Evolutionary conservation across 768 basidiomycete genomes (phyloP).

Genomic region (Phlebiopsis flavidoalba): DNA sequence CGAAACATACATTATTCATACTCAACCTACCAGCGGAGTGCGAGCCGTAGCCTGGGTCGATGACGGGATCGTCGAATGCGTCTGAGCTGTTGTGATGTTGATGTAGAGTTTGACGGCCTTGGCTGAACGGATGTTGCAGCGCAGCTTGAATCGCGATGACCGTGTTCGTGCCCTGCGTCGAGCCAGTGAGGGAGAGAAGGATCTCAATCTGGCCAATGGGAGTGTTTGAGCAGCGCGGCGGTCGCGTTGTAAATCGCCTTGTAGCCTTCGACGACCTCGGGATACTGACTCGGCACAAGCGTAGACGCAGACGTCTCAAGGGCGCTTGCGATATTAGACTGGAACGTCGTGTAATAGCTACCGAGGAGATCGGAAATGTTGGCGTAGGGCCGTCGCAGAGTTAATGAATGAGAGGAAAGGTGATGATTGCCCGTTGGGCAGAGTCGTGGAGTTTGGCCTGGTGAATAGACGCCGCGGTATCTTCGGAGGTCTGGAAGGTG

Average conservation of each 20-base stretch:
- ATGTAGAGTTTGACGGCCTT: conserved; percentile 52
- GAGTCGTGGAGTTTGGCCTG: conserved; percentile 20
- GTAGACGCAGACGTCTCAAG: conserved; percentile 27
- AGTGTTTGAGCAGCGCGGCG: conserved; percentile 33
- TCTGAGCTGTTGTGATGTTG: conserved; percentile 50
- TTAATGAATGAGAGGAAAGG: conserved; percentile 54
- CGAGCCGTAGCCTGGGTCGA: conserved; percentile 64
- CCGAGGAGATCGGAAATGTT: conserved; percentile 46
- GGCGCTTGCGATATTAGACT: conserved; percentile 27
- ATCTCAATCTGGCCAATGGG: conserved; percentile 54
- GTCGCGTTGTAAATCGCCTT: conserved; percentile 47
- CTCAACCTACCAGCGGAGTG: conserved; percentile 41
- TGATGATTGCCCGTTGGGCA: conserved; percentile 17
- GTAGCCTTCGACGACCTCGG: conserved; percentile 47
- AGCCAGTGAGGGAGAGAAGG: conserved; percentile 39
- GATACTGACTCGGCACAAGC: conserved; percentile 40
- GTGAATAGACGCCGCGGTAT: conserved; percentile 33
- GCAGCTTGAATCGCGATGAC: conserved; percentile 58
- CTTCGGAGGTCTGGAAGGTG: conserved; percentile 31
- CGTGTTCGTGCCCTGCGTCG: conserved; percentile 30
- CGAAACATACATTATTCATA: not conserved
- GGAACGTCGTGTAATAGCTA: conserved; percentile 28
- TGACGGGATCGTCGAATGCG: conserved; percentile 53
- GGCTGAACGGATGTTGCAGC: conserved; percentile 59
- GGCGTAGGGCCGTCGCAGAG: conserved; percentile 56